Conservation (phyloP, 768 basidiomycete species). For the Trametes gibbosa region DNA sequence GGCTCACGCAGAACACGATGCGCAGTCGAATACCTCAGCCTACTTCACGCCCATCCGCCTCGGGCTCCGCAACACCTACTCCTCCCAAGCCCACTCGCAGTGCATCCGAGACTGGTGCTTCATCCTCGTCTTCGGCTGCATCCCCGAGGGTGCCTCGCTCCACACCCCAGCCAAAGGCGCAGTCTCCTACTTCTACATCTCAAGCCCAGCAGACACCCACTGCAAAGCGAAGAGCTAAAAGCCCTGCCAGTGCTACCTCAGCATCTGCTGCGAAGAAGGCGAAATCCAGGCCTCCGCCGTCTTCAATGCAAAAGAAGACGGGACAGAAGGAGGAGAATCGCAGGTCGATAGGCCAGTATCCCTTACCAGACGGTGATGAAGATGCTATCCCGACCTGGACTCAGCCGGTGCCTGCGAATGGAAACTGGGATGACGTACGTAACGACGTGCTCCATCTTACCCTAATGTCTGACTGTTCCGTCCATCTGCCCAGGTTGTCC, state of each 20-base stretch:
- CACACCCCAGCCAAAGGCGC: slow-evolving; percentile 16
- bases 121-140: slow-evolving; percentile 19
- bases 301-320: slow-evolving; percentile 31
- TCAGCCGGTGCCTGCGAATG: slow-evolving; percentile 60
- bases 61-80: slow-evolving; percentile 40
- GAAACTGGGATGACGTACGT: slow-evolving; percentile 83
- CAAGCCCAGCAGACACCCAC: slow-evolving; percentile 20
- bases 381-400: slow-evolving; percentile 85
- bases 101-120: slow-evolving; percentile 34
- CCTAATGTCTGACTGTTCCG: slow-evolving; percentile 11
- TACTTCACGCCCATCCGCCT: slow-evolving; percentile 40
- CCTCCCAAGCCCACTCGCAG: slow-evolving; percentile 38
- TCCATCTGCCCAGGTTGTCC: slow-evolving; percentile 54
- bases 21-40: slow-evolving; percentile 24
- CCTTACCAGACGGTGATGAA: slow-evolving; percentile 53
- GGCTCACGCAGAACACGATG: slow-evolving; percentile 9
- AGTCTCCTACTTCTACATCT: slow-evolving; percentile 10
- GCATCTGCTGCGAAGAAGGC: slow-evolving; percentile 39
- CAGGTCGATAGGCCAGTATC: slow-evolving; percentile 66
- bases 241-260: slow-evolving; percentile 42
- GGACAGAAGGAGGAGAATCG: slow-evolving; percentile 47
- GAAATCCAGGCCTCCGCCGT: slow-evolving; percentile 35
- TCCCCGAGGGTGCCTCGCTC: slow-evolving; percentile 21
- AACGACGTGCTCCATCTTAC: background rate
- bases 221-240: slow-evolving; percentile 45